Conservation (phyloP, 306 rosid species). For the Betula pendula region DNA sequence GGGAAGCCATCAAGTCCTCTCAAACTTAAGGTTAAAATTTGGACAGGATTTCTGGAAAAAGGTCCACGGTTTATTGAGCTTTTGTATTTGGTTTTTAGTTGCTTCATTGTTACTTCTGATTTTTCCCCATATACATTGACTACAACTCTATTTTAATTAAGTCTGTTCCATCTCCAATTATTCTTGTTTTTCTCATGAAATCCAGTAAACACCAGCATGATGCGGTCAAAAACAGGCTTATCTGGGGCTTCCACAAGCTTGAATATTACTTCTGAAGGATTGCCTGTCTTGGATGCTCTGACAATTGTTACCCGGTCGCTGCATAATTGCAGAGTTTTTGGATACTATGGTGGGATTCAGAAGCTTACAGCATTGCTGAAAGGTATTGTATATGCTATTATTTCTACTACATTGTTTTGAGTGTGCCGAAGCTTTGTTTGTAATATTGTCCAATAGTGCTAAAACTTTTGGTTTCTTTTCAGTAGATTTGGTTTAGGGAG, state of each 20-base stretch:
- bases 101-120: neutral
- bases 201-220: conserved; percentile 63
- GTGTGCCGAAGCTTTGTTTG: conserved; percentile 4
- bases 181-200: conserved; percentile 29
- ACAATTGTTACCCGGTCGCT: conserved; percentile 69
- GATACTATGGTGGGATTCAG: conserved; percentile 88
- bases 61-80: too few relatives aligned
- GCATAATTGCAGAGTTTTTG: conserved; percentile 89
- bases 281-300: conserved; percentile 72
- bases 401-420: neutral
- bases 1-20: neutral
- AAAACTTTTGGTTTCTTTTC: conserved; percentile 1
- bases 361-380: conserved; percentile 91
- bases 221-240: conserved; percentile 52
- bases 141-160: neutral
- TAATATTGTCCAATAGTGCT: neutral
- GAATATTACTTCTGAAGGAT: conserved; percentile 75
- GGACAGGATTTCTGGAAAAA: neutral
- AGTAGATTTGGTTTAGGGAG: neutral
- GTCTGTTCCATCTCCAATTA: conserved; percentile 27
- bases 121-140: neutral
- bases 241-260: conserved; percentile 59
- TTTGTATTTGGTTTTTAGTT: neutral
- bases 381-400: conserved; percentile 49
- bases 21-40: neutral